Evolutionary conservation across 352 stramenopile species (phyloP), one percentile per base, ranked within the genome.

Genomic region (Globisporangium megalacanthum): DNA sequence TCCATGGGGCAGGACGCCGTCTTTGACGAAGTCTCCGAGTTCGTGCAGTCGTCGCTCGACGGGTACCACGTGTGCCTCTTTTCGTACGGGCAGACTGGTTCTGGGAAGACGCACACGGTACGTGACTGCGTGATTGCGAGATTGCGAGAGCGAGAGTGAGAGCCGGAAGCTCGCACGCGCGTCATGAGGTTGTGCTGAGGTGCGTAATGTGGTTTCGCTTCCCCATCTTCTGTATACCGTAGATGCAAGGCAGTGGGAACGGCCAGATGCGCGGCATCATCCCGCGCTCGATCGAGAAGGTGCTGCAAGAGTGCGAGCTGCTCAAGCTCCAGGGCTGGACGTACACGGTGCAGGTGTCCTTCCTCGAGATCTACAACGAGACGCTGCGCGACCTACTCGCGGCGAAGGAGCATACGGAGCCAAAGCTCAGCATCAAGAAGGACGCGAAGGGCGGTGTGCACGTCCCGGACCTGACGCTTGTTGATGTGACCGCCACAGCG

Each of bases 331-430:
- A 96, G 53, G 91, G 88, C 7, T 99, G 97, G 97, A 83, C 73
- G 22, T 99, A 99, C 72, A 86, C 73, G 1, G 88, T 99, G 33
- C 88, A 96, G 64, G 97, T 97, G 7, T 98, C 92, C 0, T 99
- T 99, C 68, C 67, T 99, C 35, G 97, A 99, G 81, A 99, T 99
- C 55, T 99, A 99, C 85, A 99, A 99, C 67, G 97, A 99, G 70
- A 91, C 91, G 10, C 73, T 99, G 15, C 91, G 92, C 36, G 97
- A 99, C 69, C 66, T 99, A n/a, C 89, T 99, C 10, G 82, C 77
- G 1, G 75, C 70, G 6, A 85, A 81, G 57, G 68, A 75, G n/a
- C 72, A 70, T 19, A 58, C 50, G 0, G 66, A 75, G 49, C 83
- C 84, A 20, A 77, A 82, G 39, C 65, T 91, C 19, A 62, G 49